Evolutionary conservation across 1,284 basidiomycete genomes (phyloP).

Genomic region (Heterobasidion parviporum): DNA sequence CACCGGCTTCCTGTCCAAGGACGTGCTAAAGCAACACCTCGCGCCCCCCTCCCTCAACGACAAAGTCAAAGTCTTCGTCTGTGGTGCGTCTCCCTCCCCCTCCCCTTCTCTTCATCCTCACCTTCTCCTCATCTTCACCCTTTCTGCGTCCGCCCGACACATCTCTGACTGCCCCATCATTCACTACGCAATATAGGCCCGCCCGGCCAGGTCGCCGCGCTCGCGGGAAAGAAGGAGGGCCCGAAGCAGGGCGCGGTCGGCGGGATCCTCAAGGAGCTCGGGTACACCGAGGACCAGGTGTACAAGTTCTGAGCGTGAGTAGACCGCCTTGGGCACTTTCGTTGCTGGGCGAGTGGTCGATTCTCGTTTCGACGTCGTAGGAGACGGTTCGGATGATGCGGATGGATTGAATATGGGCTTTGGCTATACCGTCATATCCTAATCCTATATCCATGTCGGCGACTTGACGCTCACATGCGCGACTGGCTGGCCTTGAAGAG

Average conservation of each 20-base stretch:
- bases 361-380: no score
- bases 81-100: conserved; percentile 41
- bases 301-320: conserved; percentile 11
- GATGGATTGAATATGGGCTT: no score
- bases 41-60: conserved; percentile 60
- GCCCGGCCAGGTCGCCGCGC: conserved; percentile 74
- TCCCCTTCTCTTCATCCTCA: not conserved
- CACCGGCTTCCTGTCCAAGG: conserved; percentile 65
- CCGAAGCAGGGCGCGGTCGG: conserved; percentile 79
- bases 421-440: no score
- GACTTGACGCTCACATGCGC: no score
- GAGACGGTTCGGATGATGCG: no score
- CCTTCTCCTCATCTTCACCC: no score
- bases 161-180: not conserved
- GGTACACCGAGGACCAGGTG: conserved; percentile 80
- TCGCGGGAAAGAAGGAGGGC: conserved; percentile 76
- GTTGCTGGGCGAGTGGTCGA: not conserved
- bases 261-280: conserved; percentile 81
- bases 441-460: no score
- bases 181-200: conserved; percentile 42
- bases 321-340: not conserved
- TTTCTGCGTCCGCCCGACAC: not conserved
- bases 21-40: conserved; percentile 69
- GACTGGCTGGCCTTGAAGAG: no score
- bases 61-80: conserved; percentile 87